These are phyloP conservation scores for Colletotrichum graminicola DNA, from an alignment of 2,329 filamentous ascomycete genomes.

Conservation along the genomic window DNA sequence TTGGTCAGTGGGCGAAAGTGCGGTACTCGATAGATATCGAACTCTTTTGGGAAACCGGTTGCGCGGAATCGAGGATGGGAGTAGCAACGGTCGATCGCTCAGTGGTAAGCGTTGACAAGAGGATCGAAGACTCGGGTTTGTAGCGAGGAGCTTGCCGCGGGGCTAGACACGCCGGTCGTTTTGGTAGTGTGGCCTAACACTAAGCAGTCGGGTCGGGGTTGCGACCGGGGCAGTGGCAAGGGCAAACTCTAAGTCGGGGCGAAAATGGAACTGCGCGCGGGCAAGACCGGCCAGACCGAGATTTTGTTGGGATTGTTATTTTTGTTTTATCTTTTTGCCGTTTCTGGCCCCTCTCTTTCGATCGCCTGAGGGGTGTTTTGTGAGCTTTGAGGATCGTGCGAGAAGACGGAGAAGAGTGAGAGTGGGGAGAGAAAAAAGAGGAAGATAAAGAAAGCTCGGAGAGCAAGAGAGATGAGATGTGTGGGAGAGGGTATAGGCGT, in stretches of 20 bases:
- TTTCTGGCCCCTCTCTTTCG: neutral
- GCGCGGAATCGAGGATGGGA: neutral
- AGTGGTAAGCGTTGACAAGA: constrained; percentile 17
- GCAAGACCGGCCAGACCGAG: constrained; percentile 39
- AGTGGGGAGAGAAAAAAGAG: neutral
- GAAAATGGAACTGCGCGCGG: constrained; percentile 19
- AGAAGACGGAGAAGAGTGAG: neutral
- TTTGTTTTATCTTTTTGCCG: neutral
- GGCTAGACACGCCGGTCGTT: constrained; percentile 32
- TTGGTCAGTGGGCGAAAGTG: constrained; percentile 1
- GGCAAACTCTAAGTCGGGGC: constrained; percentile 39
- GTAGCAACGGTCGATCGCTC: constrained; percentile 27
- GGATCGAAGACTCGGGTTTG: constrained; percentile 32
- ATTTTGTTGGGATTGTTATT: constrained; percentile 21
- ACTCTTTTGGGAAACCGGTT: constrained; percentile 12
- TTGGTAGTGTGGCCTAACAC: constrained; percentile 33
- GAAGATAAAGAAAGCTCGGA: neutral
- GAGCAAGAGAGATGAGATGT: neutral
- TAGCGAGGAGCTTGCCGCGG: constrained; percentile 30
- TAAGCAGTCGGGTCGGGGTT: constrained; percentile 36
- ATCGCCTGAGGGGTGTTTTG: neutral
- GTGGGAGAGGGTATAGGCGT: neutral
- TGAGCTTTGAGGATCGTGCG: constrained; percentile 4
- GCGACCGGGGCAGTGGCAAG: constrained; percentile 41
- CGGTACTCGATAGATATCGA: constrained; percentile 18